These are phyloP conservation scores for Gynostemma pentaphyllum DNA, from an alignment of 306 rosid genomes.

Conservation along the genomic window DNA sequence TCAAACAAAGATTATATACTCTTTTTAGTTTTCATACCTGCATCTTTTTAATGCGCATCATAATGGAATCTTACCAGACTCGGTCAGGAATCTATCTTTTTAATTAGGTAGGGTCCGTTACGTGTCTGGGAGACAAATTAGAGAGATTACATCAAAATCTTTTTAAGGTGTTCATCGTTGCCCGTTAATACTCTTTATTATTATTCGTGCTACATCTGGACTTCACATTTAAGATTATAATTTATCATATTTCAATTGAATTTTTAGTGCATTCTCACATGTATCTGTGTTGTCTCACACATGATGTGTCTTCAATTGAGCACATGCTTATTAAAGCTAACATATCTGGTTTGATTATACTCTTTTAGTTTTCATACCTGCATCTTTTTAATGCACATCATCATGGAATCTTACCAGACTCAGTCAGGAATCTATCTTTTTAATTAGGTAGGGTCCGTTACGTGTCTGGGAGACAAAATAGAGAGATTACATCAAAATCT, in stretches of 20 bases:
- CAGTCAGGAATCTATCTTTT: background rate
- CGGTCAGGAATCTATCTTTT: background rate
- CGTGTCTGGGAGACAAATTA: background rate
- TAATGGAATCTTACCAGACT: background rate
- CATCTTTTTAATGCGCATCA: background rate
- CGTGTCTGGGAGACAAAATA: background rate
- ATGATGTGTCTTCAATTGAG: background rate
- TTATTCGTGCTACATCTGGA: no score
- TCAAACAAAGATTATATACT: background rate
- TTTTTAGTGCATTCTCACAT: no score
- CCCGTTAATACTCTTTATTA: no score
- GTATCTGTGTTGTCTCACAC: background rate
- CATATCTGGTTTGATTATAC: background rate
- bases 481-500: conserved; percentile 10
- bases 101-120: background rate
- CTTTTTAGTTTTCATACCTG: background rate
- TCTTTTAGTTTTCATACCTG: background rate
- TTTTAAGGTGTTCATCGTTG: no score
- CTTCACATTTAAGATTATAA: no score
- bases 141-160: no score
- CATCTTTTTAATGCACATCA: background rate
- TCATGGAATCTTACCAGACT: background rate
- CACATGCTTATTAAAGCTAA: background rate
- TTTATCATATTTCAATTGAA: no score
- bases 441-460: background rate